Conservation (phyloP, 23 red algal species). For the Pyropia haitanensis region DNA sequence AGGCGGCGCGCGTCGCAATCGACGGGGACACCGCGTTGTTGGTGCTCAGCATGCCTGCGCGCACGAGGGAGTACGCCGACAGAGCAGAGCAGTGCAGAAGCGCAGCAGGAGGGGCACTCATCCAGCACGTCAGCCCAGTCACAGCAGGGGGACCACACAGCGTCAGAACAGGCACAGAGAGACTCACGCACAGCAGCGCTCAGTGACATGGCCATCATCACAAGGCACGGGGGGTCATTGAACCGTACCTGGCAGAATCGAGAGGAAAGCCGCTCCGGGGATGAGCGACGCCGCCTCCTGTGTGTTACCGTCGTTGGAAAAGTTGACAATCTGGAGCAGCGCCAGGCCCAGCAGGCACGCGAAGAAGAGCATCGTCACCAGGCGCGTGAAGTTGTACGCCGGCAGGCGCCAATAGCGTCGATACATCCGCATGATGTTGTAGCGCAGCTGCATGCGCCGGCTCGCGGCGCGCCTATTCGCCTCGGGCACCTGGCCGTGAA, state of each 20-base stretch:
- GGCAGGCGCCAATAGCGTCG: constrained; percentile 80
- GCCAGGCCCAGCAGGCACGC: constrained; percentile 43
- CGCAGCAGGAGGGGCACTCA: too few relatives aligned
- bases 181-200: too few relatives aligned
- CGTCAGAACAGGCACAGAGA: too few relatives aligned
- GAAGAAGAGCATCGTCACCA: constrained; percentile 45
- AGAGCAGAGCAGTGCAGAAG: neutral
- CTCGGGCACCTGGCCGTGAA: too few relatives aligned
- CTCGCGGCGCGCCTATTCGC: neutral
- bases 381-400: constrained; percentile 67
- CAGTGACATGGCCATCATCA: too few relatives aligned
- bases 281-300: constrained; percentile 42
- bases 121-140: too few relatives aligned
- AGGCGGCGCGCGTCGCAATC: constrained; percentile 53
- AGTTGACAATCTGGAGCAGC: constrained; percentile 44
- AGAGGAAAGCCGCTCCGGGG: constrained; percentile 64
- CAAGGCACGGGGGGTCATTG: too few relatives aligned
- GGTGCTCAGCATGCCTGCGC: constrained; percentile 22
- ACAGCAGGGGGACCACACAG: too few relatives aligned
- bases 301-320: constrained; percentile 42
- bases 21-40: constrained; percentile 70
- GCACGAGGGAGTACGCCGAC: neutral
- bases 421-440: constrained; percentile 48
- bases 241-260: constrained; percentile 21
- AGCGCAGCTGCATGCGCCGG: constrained; percentile 7